phyloP scores from a whole-genome alignment of 805 yeast species.

The Ogataea pini region DNA sequence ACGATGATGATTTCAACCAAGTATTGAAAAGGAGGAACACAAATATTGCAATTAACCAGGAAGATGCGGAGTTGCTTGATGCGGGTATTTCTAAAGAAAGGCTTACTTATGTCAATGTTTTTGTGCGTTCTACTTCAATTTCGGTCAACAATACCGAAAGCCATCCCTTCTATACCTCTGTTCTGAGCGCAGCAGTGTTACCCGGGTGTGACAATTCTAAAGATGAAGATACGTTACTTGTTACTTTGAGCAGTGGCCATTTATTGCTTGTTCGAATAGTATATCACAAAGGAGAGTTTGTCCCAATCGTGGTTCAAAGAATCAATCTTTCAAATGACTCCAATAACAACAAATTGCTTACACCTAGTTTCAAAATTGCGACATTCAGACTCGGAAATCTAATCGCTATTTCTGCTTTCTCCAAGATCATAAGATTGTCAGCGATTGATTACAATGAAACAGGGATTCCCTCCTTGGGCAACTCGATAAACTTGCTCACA shows the following conservation, averaged over 20 bases:
- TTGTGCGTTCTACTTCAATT: conserved; percentile 27
- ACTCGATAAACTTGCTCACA: conserved; percentile 25
- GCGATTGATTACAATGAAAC: conserved; percentile 20
- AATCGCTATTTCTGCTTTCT: conserved; percentile 29
- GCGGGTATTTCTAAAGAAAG: background rate
- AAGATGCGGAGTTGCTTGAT: conserved; percentile 2
- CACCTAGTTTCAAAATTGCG: conserved; percentile 22
- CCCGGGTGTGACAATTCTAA: conserved; percentile 23
- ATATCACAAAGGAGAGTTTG: conserved; percentile 15
- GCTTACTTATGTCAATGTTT: conserved; percentile 21
- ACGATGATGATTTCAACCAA: conserved; percentile 27
- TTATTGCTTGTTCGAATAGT: conserved; percentile 26
- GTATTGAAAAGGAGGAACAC: conserved; percentile 5
- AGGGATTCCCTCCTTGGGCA: conserved; percentile 22
- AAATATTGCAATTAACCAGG: background rate
- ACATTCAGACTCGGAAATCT: conserved; percentile 21
- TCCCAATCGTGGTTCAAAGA: conserved; percentile 28
- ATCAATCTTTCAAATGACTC: conserved; percentile 10
- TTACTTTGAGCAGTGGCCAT: conserved; percentile 25
- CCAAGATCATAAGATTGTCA: conserved; percentile 22
- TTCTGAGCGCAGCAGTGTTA: conserved; percentile 28
- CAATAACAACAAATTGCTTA: conserved; percentile 13
- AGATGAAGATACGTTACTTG: conserved; percentile 31
- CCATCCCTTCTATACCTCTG: conserved; percentile 22
- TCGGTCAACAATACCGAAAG: conserved; percentile 23